Evolutionary conservation across 495 filamentous ascomycete species (phyloP), one percentile per base, ranked within the genome.

Genomic region (Stereocaulon alpinum): DNA sequence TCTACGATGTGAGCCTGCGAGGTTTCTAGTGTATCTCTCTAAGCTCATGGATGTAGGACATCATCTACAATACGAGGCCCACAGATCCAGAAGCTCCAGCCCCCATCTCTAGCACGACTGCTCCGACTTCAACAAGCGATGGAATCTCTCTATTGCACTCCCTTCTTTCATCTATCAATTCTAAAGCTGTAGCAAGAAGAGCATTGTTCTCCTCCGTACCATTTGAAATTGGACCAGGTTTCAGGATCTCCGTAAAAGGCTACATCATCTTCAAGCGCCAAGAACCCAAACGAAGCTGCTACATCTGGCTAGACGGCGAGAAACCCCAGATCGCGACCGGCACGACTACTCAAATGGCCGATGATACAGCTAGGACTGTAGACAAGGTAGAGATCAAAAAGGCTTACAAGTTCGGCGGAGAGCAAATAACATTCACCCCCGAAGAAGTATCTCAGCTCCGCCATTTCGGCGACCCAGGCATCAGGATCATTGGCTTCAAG

Each of bases 401-500:
- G 66, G 94, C 92, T 0, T 99, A 92, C 74, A 95, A 92, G 65
- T 97, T 96, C 63, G 94, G 92, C 34, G 90, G 88, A 20, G 89
- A 95, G 63, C 87, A 91, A 54, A 82, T 99, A 45, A 73, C 84
- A 20, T 99, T 99, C 71, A 85, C 82, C 2, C 76, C 80, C 2
- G 91, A 96, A 37, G 93, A 97, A 69, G 79, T 87, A 58, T 83
- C 84, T 59, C 72, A 77, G 17, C 74, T 99, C 60, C 82, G 86
- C 43, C 71, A 88, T 59, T 91, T 95, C 66, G 89, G 89, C 15
- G 78, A 87, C 22, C 87, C 91, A 4, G 77, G 85, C 34, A 85
- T 99, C 60, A 84, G 91, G 7, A 86, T 99, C 56, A 86, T 97
- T 57, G 94, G 94, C 4, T 99, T 99, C 78, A 99, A 96, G 67